phyloP scores from a whole-genome alignment of 139 green algal genomes.

The Tetraselmis striata region DNA sequence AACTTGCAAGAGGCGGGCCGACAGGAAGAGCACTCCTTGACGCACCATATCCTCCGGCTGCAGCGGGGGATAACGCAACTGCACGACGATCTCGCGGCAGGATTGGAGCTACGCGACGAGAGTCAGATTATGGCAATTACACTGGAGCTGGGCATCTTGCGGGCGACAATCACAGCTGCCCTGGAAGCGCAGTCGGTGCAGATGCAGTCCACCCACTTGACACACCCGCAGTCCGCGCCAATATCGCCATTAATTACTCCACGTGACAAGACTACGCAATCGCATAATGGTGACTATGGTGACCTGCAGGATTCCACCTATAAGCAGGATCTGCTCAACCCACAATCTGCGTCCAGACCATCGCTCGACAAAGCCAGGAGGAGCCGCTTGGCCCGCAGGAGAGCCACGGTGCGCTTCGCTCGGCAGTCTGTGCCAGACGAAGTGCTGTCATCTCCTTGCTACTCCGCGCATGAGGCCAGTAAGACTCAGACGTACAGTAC shows the following conservation, averaged over 20 bases:
- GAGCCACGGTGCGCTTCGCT: background rate
- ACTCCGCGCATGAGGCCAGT: no score
- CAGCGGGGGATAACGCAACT: background rate
- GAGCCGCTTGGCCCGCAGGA: background rate
- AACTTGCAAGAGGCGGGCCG: background rate
- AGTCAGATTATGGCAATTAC: background rate
- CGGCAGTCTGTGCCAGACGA: background rate
- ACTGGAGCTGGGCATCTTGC: background rate
- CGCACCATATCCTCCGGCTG: background rate
- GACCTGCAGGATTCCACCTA: no score
- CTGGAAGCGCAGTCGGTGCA: background rate
- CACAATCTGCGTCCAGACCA: background rate
- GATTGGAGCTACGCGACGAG: background rate
- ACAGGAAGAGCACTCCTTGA: background rate
- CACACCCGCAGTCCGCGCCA: background rate
- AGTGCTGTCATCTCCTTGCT: background rate
- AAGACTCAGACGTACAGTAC: no score
- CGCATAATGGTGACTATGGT: no score
- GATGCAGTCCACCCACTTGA: background rate
- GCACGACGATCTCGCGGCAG: background rate
- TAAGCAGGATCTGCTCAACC: background rate
- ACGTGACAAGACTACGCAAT: background rate
- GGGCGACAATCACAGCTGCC: background rate
- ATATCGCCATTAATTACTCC: background rate
- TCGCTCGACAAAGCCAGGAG: background rate